These are phyloP conservation scores for Cyclotella sp. DNA, from an alignment of 108 stramenopile species.

Conservation along the genomic window DNA sequence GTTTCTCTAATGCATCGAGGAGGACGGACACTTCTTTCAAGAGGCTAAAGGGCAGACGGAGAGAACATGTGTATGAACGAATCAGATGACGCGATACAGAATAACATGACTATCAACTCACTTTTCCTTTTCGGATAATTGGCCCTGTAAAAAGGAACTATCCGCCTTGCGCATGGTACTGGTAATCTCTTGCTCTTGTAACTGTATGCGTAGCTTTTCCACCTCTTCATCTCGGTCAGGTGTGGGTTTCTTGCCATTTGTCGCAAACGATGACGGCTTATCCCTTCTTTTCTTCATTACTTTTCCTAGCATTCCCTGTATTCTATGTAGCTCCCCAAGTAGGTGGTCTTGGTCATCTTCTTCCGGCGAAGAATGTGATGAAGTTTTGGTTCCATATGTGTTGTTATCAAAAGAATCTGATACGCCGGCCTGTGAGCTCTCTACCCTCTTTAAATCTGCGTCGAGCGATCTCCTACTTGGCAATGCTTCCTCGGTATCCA, in stretches of 20 bases:
- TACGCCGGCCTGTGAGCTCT: background rate
- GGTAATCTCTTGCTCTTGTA: constrained; percentile 65
- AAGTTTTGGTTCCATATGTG: background rate
- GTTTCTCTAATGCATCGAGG: constrained; percentile 72
- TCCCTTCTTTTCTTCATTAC: constrained; percentile 71
- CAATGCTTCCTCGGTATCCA: constrained; percentile 14
- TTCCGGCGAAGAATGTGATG: background rate
- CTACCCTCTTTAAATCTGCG: constrained; percentile 8
- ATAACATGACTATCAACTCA: background rate
- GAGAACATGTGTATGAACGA: background rate
- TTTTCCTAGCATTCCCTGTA: constrained; percentile 78
- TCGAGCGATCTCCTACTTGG: constrained; percentile 25
- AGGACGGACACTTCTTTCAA: constrained; percentile 76
- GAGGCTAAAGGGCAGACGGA: constrained; percentile 22
- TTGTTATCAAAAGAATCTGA: background rate
- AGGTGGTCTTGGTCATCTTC: constrained; percentile 55
- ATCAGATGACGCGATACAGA: background rate
- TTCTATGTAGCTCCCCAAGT: constrained; percentile 67
- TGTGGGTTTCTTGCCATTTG: constrained; percentile 7
- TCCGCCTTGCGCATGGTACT: constrained; percentile 78
- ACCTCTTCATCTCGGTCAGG: constrained; percentile 63
- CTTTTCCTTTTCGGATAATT: constrained; percentile 75
- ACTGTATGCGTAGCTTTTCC: constrained; percentile 65
- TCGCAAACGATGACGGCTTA: background rate
- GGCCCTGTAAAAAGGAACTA: constrained; percentile 70